A percentile compares a stretch with the other conserved stretches of the same genome.
phyloP scores from a whole-genome alignment of 176 grass and related monocot species.

The Triticum turgidum region DNA sequence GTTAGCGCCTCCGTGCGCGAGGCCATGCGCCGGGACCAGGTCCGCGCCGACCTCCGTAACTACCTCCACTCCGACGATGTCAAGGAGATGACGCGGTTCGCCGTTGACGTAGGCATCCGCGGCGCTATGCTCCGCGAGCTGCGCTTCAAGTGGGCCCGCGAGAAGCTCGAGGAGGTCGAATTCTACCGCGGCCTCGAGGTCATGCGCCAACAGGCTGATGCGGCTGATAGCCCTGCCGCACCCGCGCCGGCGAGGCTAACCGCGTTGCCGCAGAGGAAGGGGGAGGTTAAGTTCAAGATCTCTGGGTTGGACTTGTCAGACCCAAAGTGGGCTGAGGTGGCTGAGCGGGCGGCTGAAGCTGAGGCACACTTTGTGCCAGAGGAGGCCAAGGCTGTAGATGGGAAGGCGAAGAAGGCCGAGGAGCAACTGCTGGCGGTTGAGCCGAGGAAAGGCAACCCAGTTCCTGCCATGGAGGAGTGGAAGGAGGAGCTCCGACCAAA shows the following conservation, averaged over 20 bases:
- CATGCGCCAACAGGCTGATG: conserved; percentile 48
- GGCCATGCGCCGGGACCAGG: conserved; percentile 50
- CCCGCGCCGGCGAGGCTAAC: conserved; percentile 22
- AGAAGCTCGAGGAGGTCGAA: conserved; percentile 84
- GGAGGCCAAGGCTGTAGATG: conserved; percentile 64
- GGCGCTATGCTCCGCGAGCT: conserved; percentile 85
- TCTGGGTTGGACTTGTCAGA: conserved; percentile 85
- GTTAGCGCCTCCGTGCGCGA: conserved; percentile 60
- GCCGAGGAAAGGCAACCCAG: conserved; percentile 45
- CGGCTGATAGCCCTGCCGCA: not conserved
- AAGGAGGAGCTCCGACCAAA: conserved; percentile 63
- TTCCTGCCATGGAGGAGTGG: conserved; percentile 68
- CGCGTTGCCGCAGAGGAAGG: conserved; percentile 78
- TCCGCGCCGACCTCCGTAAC: conserved; percentile 55
- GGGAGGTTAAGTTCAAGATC: conserved; percentile 79
- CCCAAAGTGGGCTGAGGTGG: conserved; percentile 76
- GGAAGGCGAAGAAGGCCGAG: conserved; percentile 70
- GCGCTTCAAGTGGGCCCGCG: conserved; percentile 95
- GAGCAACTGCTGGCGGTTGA: conserved; percentile 53
- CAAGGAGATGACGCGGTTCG: conserved; percentile 93
- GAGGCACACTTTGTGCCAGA: conserved; percentile 61
- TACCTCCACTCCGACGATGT: conserved; percentile 82
- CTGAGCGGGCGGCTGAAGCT: conserved; percentile 51
- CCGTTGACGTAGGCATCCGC: conserved; percentile 72
- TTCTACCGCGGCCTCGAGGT: conserved; percentile 70